Base-by-base conservation (phyloP, 2,329 filamentous ascomycete genomes). In the Claviceps capensis region DNA sequence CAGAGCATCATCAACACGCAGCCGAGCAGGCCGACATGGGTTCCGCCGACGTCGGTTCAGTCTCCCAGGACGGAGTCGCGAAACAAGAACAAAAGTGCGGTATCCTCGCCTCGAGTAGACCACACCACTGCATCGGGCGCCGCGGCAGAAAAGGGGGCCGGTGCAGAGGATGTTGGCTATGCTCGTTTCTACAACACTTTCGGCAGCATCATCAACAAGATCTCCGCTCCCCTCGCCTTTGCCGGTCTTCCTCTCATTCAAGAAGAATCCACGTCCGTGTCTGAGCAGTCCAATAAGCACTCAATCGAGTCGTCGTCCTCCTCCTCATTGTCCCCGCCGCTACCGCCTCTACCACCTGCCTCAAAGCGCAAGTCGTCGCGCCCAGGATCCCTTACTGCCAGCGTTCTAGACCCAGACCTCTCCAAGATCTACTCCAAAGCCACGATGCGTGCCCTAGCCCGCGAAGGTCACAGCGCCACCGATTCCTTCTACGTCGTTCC, bases 401-500 rank as follows among this genome's bases (percentile, higher is more conserved):
- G 52, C 45, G 48, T 40, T 23, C 71, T 40, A 66, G 82, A 87
- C 17, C 86, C 88, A 0, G 89, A 97, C 58, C 77, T 95, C 26
- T 83, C 81, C 59, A 86, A 83, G 54, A 79, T 95, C 34, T 94
- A 94, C 65, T 95, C 89, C 42, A 83, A 82, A 58, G 88, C 91
- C 13, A 88, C 91, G 3, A 76, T 97, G 51, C 79, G 84, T 49
- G 88, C 90, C 1, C 76, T 95, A 43, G 77, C 81, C 19, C 82
- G 86, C 52, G 83, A 84, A 34, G 81, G 80, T 0, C 76, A 82
- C 30, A 75, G 76, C 16, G 72, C 78, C 16, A 79, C 76, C 53
- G 86, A 86, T 60, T 93, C 86, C 8, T 98, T 98, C 70, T 97
- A 96, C 65, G 86, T 97, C 1, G 93, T 98, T 1, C 93, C 91